Percentiles rank a stretch among this genome's conserved stretches.
Conservation (phyloP, 2,329 filamentous ascomycete genomes). For the Claviceps paspali region DNA sequence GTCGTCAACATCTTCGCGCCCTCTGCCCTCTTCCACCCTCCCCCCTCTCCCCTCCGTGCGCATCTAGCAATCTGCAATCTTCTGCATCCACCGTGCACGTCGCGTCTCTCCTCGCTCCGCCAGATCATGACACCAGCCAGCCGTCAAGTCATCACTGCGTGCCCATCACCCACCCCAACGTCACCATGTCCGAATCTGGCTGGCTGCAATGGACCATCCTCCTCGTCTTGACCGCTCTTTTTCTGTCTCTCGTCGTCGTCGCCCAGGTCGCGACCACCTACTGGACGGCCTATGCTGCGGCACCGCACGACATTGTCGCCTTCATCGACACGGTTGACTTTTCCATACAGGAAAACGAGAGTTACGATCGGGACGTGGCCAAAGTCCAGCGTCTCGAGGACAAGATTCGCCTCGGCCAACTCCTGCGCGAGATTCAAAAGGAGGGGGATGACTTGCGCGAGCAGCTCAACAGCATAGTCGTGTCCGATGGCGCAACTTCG, state of each 20-base stretch:
- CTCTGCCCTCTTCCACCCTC: no score
- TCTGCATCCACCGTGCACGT: slow-evolving; percentile 2
- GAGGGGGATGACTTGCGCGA: slow-evolving; percentile 45
- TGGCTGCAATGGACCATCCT: slow-evolving; percentile 41
- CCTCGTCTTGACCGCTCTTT: slow-evolving; percentile 41
- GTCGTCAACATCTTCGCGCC: no score
- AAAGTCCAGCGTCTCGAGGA: slow-evolving; percentile 44
- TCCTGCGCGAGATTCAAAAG: slow-evolving; percentile 47
- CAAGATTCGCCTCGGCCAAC: slow-evolving; percentile 40
- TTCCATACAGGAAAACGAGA: slow-evolving; percentile 49
- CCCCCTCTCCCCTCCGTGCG: no score
- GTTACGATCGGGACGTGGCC: slow-evolving; percentile 44
- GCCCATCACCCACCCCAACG: slow-evolving; percentile 11
- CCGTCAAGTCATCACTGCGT: slow-evolving; percentile 7
- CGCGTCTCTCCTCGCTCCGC: not conserved
- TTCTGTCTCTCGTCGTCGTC: slow-evolving; percentile 39
- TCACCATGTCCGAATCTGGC: slow-evolving; percentile 34
- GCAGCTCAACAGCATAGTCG: slow-evolving; percentile 37
- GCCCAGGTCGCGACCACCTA: slow-evolving; percentile 36
- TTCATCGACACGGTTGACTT: slow-evolving; percentile 47
- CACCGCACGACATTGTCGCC: slow-evolving; percentile 40
- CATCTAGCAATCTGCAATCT: not conserved
- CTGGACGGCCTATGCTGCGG: slow-evolving; percentile 38
- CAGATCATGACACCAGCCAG: slow-evolving; percentile 6
- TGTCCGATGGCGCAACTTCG: slow-evolving; percentile 26